Percentiles rank a stretch among this genome's conserved stretches.
These are phyloP conservation scores for Volutella citrinella DNA, from an alignment of 2,329 filamentous ascomycete genomes.

Conservation along the genomic window DNA sequence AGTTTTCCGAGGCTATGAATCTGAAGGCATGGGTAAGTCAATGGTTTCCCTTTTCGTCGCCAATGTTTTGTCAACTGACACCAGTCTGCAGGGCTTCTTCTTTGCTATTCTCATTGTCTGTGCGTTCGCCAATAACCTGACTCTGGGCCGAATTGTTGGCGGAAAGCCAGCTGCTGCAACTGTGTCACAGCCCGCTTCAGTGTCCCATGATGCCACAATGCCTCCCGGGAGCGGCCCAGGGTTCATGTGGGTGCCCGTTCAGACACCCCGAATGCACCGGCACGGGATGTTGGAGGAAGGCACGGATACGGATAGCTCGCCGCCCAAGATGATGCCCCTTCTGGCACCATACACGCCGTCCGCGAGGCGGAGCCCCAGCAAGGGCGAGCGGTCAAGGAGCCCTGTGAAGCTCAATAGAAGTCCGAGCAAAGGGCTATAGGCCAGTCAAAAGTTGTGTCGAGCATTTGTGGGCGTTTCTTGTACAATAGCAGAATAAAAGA, in stretches of 20 bases:
- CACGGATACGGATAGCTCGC: constrained; percentile 51
- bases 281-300: constrained; percentile 43
- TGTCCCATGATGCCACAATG: constrained; percentile 23
- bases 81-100: constrained; percentile 46
- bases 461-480: constrained; percentile 11
- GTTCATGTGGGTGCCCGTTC: constrained; percentile 50
- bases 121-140: constrained; percentile 50
- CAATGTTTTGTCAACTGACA: constrained; percentile 10
- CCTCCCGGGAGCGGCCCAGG: constrained; percentile 35
- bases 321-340: constrained; percentile 40
- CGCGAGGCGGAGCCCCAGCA: constrained; percentile 45
- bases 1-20: constrained; percentile 86
- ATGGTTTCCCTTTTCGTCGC: no score
- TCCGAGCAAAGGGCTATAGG: constrained; percentile 31
- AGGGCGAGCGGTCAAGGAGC: constrained; percentile 47
- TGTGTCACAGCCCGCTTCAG: no score
- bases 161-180: constrained; percentile 20
- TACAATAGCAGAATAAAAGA: no score
- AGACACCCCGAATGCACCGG: constrained; percentile 44
- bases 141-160: constrained; percentile 33
- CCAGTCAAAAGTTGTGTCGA: constrained; percentile 4
- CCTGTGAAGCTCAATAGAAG: constrained; percentile 43
- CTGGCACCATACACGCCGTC: constrained; percentile 46
- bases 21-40: constrained; percentile 65
- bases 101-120: constrained; percentile 46